These are phyloP conservation scores for Bretziella fagacearum DNA, from an alignment of 2,329 filamentous ascomycete species.

Conservation along the genomic window DNA sequence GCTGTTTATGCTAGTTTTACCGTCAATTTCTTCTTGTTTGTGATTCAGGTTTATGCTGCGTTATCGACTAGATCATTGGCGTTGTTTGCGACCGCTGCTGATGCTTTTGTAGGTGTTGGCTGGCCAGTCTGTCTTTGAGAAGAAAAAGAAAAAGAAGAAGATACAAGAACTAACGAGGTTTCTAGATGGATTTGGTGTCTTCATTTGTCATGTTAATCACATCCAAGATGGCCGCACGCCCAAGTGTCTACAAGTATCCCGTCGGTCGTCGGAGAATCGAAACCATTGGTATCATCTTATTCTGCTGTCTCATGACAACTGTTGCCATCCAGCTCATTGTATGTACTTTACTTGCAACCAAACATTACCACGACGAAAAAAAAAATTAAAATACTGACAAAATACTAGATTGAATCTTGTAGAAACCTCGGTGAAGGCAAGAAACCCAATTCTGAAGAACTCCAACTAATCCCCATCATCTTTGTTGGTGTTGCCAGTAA, in stretches of 20 bases:
- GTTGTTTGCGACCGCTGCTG: conserved; percentile 47
- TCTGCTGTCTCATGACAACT: conserved; percentile 49
- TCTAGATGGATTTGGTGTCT: conserved; percentile 43
- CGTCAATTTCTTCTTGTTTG: conserved; percentile 36
- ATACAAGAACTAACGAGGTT: neutral
- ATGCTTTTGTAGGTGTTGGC: conserved; percentile 35
- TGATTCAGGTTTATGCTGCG: conserved; percentile 42
- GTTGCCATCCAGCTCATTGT: conserved; percentile 45
- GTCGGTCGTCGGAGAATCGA: conserved; percentile 46
- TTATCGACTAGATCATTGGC: conserved; percentile 42
- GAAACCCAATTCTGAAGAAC: conserved; percentile 23
- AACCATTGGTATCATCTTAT: conserved; percentile 48
- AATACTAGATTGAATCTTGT: conserved; percentile 34
- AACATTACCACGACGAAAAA: neutral
- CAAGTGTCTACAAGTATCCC: conserved; percentile 45
- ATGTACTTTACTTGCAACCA: conserved; percentile 18
- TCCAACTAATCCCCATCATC: conserved; percentile 36
- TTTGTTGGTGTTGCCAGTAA: conserved; percentile 38
- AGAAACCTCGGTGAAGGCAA: conserved; percentile 31
- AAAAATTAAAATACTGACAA: conserved; percentile 5
- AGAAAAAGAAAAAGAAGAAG: neutral
- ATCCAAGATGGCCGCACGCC: conserved; percentile 38
- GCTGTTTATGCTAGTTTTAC: conserved; percentile 35
- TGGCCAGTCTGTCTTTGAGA: neutral
- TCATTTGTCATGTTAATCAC: conserved; percentile 46